A percentile compares a stretch with the other conserved stretches of the same genome.
These are phyloP conservation scores for Juglanconis oblonga DNA, from an alignment of 2,329 filamentous ascomycete genomes.

Conservation along the genomic window DNA sequence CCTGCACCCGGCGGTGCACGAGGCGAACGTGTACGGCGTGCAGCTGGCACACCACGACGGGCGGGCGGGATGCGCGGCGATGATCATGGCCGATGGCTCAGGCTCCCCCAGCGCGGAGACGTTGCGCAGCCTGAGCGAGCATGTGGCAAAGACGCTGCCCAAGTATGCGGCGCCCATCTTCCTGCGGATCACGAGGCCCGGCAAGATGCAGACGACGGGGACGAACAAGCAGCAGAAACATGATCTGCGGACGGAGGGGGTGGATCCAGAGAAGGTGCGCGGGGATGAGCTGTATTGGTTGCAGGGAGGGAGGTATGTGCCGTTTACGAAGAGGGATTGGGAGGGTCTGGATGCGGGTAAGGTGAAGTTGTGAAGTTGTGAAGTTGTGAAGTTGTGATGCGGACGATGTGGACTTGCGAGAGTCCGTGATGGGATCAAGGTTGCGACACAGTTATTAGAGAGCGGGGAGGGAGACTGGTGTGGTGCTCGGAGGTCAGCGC, in stretches of 20 bases:
- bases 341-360: slow-evolving; percentile 60
- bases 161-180: slow-evolving; percentile 77
- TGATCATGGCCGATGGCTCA: slow-evolving; percentile 43
- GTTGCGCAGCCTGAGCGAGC: slow-evolving; percentile 58
- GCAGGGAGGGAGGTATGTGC: slow-evolving; percentile 61
- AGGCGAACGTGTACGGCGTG: slow-evolving; percentile 87
- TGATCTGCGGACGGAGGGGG: slow-evolving; percentile 66
- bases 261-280: slow-evolving; percentile 58
- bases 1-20: slow-evolving; percentile 61
- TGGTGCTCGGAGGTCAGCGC: too few species aligned
- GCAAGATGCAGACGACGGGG: slow-evolving; percentile 65
- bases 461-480: too few species aligned
- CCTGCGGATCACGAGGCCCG: slow-evolving; percentile 60
- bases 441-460: too few species aligned
- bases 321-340: slow-evolving; percentile 69
- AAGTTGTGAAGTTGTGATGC: too few species aligned
- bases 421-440: too few species aligned
- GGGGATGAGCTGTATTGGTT: slow-evolving; percentile 62
- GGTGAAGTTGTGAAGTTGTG: slow-evolving; percentile 62
- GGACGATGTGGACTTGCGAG: too few species aligned
- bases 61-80: slow-evolving; percentile 68
- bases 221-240: slow-evolving; percentile 91
- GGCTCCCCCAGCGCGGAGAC: slow-evolving; percentile 32
- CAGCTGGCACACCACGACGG: slow-evolving; percentile 77
- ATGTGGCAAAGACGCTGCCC: slow-evolving; percentile 59